Base-by-base conservation (phyloP, 192 early-diverging fungal species). In the Geranomyces michiganensis region DNA sequence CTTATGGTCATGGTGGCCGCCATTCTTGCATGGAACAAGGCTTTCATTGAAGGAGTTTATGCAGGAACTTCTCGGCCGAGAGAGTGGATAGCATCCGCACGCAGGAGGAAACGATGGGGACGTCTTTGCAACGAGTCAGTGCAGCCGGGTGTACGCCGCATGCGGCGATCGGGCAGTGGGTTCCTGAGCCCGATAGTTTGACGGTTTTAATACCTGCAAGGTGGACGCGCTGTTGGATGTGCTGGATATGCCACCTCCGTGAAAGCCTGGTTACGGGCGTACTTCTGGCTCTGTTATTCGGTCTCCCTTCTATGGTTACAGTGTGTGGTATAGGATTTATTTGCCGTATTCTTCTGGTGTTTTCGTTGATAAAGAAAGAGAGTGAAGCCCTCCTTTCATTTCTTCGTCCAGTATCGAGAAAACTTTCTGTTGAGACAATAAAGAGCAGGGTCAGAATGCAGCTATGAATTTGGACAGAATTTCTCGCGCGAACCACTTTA, bases 321-420 rank as follows among this genome's bases (percentile, higher is more conserved):
- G 36, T 41, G 36, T 10, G 36, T 41, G 3, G 5, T 41, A 41
- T 41, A 41, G 3, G 36, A 41, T 41, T 41, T 41, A 41, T 41
- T 41, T 41, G 36, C 5, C 36, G 51, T 58, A 76, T 44, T 95
- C 92, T 12, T 75, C 76, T 0, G 85, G 85, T 0, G 93, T 94
- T 80, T 91, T 93, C 9, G 92, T 92, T 19, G 84, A 89, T 41
- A 96, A 77, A 2, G 85, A 78, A 47, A 96, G 75, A 4, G 94
- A 93, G 66, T 96, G 94, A 8, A 96, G 72, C 32, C 82, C 81
- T 14, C 36, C 56, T 12, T 88, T 83, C 71, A 94, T 79, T 67
- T 96, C 92, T 26, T 88, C 83, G 47, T 71, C 83, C 56, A 94
- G 68, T n/a, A 93, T 68, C 12, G 65, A 62, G 70, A 94, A 93